Evolutionary conservation across 2,329 filamentous ascomycete genomes (phyloP), one percentile per base, ranked within the genome.

Genomic region (Pseudocercospora ulei): DNA sequence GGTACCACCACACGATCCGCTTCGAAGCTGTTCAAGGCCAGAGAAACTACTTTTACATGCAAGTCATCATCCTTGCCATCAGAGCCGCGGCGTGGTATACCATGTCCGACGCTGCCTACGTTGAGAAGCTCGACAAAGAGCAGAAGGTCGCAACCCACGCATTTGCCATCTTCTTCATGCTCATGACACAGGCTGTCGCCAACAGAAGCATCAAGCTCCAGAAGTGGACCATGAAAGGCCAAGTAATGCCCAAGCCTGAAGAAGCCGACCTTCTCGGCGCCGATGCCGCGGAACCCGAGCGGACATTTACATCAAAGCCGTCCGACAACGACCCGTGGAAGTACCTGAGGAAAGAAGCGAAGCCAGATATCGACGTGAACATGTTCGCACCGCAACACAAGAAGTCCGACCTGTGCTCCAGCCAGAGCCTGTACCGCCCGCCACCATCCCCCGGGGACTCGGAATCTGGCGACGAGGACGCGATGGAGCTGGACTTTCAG

Each of bases 401-500:
- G 19, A 43, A 41, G 23, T 41, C 49, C 16, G 38, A 43, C 28
- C 25, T 41, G 25, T 38, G 33, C 12, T 37, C 44, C 6, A 28
- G 43, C 17, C 33, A 38, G n/a, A 38, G 47, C 33, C 39, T 39
- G 13, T 45, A 37, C 44, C 27, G 35, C 14, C 41, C 54, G 43
- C 37, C 48, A 46, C 43, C 48, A 36, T 41, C 56, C 22, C 47
- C 46, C 8, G 53, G 55, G 18, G 46, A 51, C 35, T 52, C 52
- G 6, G 49, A 53, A 17, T 40, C 48, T 17, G 40, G 33, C 23
- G 44, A 52, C 40, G 65, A 64, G 1, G 73, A 80, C 24, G 71
- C 72, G 39, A 86, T 87, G 82, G 82, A 86, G 53, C 84, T 80
- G 76, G 73, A 76, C 2, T 78, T 78, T 0, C 39, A 35, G 22